A percentile compares a stretch with the other conserved stretches of the same genome.
Evolutionary conservation across 768 basidiomycete species (phyloP).

Genomic region (Suillus fuscotomentosus): DNA sequence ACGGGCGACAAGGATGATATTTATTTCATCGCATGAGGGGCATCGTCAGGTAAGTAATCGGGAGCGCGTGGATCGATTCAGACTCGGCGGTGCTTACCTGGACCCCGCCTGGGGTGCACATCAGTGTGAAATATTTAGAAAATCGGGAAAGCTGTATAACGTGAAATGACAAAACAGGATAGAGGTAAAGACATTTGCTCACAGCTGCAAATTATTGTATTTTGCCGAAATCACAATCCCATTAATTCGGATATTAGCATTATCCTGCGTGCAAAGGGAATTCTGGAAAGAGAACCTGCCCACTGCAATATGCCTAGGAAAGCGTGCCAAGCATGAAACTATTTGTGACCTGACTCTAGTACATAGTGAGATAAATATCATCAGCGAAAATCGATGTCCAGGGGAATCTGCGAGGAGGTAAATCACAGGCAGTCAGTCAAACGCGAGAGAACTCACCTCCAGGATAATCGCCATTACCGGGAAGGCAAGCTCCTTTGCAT

Average conservation of each 20-base stretch:
- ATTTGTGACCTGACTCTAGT: not conserved
- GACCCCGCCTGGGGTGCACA: not conserved
- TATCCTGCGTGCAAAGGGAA: not conserved
- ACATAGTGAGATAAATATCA: not conserved
- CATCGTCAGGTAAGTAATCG: not conserved
- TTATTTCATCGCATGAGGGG: not conserved
- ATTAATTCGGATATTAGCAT: not conserved
- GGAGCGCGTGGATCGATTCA: not conserved
- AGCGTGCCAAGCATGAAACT: not conserved
- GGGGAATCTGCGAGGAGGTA: not conserved
- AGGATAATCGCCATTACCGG: slow-evolving; percentile 29
- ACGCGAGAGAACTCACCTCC: slow-evolving; percentile 19
- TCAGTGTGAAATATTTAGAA: not conserved
- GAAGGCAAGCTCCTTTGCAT: slow-evolving; percentile 24
- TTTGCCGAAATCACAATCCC: not conserved
- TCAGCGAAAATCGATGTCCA: slow-evolving; percentile 4
- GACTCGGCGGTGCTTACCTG: not conserved
- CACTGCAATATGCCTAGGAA: not conserved
- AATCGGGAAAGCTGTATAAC: not conserved
- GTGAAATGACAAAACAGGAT: not conserved
- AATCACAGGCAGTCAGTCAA: not conserved
- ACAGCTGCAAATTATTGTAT: not conserved
- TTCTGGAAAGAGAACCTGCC: not conserved
- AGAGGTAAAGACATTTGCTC: not conserved
- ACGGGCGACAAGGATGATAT: not conserved